phyloP scores from a whole-genome alignment of 768 basidiomycete species.

The Mycena chlorophos region DNA sequence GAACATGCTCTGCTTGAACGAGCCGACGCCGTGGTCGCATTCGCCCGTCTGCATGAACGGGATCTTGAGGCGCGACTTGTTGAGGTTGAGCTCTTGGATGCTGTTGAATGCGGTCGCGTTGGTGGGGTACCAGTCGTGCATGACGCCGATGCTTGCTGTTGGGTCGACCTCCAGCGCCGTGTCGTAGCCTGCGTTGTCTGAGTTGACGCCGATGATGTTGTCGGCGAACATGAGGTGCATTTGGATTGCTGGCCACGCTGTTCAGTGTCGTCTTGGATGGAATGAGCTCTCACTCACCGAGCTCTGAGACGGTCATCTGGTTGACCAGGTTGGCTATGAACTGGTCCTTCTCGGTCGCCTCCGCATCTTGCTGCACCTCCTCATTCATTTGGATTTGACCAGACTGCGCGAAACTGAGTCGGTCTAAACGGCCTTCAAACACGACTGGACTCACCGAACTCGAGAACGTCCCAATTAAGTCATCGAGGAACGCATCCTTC shows the following conservation, averaged over 20 bases:
- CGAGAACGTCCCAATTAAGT: constrained; percentile 8
- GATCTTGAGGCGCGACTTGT: constrained; percentile 25
- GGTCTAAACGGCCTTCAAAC: not conserved
- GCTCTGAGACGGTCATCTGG: constrained; percentile 20
- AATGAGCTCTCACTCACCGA: constrained; percentile 5
- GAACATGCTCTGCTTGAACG: constrained; percentile 28
- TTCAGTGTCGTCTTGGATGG: not conserved
- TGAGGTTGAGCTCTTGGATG: constrained; percentile 23
- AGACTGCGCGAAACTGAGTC: constrained; percentile 6
- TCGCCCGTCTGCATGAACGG: constrained; percentile 28
- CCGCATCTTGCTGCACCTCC: not conserved
- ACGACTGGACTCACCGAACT: not conserved
- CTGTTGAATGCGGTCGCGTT: constrained; percentile 23
- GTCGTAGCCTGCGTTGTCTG: constrained; percentile 21
- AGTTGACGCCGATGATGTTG: constrained; percentile 18
- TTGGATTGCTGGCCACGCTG: constrained; percentile 11
- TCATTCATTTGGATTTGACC: not conserved
- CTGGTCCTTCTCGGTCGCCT: constrained; percentile 8
- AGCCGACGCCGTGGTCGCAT: constrained; percentile 29
- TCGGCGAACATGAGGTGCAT: constrained; percentile 24
- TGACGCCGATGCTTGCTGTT: constrained; percentile 14
- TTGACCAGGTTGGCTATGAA: constrained; percentile 18
- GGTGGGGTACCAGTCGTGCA: constrained; percentile 24
- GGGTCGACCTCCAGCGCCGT: constrained; percentile 14
- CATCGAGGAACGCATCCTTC: constrained; percentile 16